Percentiles rank a stretch among this genome's conserved stretches.
These are phyloP conservation scores for Bipolaris gigantea DNA, from an alignment of 2,329 filamentous ascomycete species.

Conservation along the genomic window DNA sequence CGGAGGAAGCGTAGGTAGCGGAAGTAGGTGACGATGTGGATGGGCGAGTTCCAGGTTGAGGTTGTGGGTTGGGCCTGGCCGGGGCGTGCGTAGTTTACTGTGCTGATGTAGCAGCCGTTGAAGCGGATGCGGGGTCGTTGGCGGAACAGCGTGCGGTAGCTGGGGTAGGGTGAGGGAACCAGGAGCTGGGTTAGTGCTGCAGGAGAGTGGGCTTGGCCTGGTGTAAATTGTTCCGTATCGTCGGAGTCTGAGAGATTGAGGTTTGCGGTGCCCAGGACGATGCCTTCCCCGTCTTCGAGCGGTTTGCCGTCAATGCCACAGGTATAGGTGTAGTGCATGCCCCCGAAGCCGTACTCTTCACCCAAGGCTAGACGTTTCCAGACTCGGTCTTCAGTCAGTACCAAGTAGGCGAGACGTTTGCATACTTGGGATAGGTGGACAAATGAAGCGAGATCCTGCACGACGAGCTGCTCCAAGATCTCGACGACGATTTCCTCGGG, in stretches of 20 bases:
- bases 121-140: conserved; percentile 84
- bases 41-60: conserved; percentile 74
- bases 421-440: conserved; percentile 78
- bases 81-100: conserved; percentile 88
- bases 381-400: conserved; percentile 79
- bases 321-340: conserved; percentile 81
- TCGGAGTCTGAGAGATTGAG: conserved; percentile 13
- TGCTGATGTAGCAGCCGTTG: conserved; percentile 94
- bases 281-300: conserved; percentile 40
- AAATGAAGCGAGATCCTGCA: conserved; percentile 75
- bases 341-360: conserved; percentile 72
- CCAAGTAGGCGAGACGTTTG: conserved; percentile 82
- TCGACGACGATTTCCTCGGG: conserved; percentile 85
- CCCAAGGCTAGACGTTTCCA: conserved; percentile 79
- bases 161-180: conserved; percentile 44
- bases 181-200: conserved; percentile 37
- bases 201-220: conserved; percentile 7
- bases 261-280: conserved; percentile 31
- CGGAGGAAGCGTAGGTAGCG: conserved; percentile 94
- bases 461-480: conserved; percentile 72
- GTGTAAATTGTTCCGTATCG: conserved; percentile 10
- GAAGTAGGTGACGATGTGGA: conserved; percentile 97
- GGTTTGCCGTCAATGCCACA: conserved; percentile 59
- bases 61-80: conserved; percentile 73
- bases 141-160: conserved; percentile 71